Conservation (phyloP, 1,284 basidiomycete species). For the Trametes sp. region DNA sequence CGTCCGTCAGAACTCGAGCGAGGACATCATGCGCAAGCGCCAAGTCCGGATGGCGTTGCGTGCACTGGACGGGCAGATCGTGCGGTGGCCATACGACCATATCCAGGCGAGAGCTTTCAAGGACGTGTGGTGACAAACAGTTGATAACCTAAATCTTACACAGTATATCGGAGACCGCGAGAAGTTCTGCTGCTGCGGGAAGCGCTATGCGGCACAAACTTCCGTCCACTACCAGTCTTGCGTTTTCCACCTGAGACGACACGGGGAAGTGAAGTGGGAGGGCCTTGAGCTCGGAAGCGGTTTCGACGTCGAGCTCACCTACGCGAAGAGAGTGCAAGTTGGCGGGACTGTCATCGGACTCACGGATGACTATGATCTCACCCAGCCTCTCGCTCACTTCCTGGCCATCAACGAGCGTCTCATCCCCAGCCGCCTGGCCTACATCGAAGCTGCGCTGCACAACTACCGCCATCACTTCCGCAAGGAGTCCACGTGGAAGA, state of each 20-base stretch:
- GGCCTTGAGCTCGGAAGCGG: slow-evolving; percentile 73
- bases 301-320: slow-evolving; percentile 70
- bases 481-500: slow-evolving; percentile 63
- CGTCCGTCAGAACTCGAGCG: slow-evolving; percentile 68
- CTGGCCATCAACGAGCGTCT: slow-evolving; percentile 65
- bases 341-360: slow-evolving; percentile 70
- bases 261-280: slow-evolving; percentile 63
- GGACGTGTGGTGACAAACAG: no score
- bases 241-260: slow-evolving; percentile 63
- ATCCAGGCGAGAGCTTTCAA: slow-evolving; percentile 51
- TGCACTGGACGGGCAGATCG: slow-evolving; percentile 70
- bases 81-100: slow-evolving; percentile 74
- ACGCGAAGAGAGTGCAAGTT: slow-evolving; percentile 58
- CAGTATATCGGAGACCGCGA: slow-evolving; percentile 55
- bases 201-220: slow-evolving; percentile 57
- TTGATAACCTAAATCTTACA: neutral
- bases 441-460: slow-evolving; percentile 57
- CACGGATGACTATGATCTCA: slow-evolving; percentile 73
- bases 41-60: slow-evolving; percentile 73
- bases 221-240: slow-evolving; percentile 59
- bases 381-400: slow-evolving; percentile 68
- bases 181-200: slow-evolving; percentile 51
- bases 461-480: slow-evolving; percentile 63
- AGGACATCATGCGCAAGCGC: slow-evolving; percentile 58
- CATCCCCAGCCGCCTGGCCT: slow-evolving; percentile 54